A percentile compares a stretch with the other conserved stretches of the same genome.
phyloP scores from a whole-genome alignment of 2,329 filamentous ascomycete genomes.

The Ophioceras dolichostomum region DNA sequence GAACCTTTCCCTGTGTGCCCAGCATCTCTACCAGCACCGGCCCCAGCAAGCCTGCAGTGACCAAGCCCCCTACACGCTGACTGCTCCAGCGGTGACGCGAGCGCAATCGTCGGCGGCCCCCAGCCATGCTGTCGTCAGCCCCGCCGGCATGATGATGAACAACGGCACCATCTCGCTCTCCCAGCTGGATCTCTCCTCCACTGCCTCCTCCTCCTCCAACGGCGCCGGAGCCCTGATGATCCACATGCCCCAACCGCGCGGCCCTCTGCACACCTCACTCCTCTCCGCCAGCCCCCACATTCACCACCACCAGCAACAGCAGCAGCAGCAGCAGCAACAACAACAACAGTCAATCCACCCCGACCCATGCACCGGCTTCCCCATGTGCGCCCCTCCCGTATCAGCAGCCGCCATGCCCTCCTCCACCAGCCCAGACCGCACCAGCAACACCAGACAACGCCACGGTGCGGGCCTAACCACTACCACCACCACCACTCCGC shows the following conservation, averaged over 20 bases:
- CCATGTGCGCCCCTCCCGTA: neutral
- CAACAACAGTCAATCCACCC: slow-evolving; percentile 7
- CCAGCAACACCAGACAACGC: slow-evolving; percentile 30
- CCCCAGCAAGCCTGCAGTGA: no score
- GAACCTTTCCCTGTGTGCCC: no score
- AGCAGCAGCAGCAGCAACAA: slow-evolving; percentile 3
- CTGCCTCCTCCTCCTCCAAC: slow-evolving; percentile 18
- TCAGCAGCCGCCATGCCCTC: neutral
- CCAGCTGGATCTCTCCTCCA: slow-evolving; percentile 13
- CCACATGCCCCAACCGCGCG: slow-evolving; percentile 37
- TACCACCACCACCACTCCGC: slow-evolving; percentile 32
- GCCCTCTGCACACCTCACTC: slow-evolving; percentile 22
- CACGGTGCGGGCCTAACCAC: slow-evolving; percentile 41
- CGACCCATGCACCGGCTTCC: slow-evolving; percentile 1
- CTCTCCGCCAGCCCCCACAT: slow-evolving; percentile 3
- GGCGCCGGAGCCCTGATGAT: slow-evolving; percentile 27
- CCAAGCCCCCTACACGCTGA: no score
- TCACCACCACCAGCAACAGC: slow-evolving; percentile 4
- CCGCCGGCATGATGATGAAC: neutral
- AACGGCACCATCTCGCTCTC: neutral
- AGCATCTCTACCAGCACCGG: no score
- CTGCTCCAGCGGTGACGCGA: no score
- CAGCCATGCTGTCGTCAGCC: no score
- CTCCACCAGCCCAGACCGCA: slow-evolving; percentile 9
- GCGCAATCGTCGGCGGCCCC: no score